Evolutionary conservation across 1,284 basidiomycete species (phyloP).

Genomic region (Rhodotorula glutinis): DNA sequence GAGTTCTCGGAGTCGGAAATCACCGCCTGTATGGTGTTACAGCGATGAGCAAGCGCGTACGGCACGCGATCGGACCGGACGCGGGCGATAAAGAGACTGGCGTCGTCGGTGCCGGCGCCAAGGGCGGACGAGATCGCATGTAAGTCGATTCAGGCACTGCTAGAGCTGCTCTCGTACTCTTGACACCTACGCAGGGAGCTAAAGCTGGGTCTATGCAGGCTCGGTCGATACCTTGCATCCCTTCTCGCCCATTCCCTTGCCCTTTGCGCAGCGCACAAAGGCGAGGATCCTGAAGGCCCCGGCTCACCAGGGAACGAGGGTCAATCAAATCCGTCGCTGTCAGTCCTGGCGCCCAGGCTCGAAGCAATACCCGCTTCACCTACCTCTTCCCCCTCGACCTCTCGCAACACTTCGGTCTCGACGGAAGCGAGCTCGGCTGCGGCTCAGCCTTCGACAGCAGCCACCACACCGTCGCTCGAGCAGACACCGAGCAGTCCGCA

Average conservation of each 20-base stretch:
- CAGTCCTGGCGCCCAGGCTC: not conserved
- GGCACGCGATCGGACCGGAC: conserved; percentile 40
- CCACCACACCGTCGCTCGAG: conserved; percentile 12
- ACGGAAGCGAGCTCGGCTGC: conserved; percentile 18
- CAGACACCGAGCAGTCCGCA: not conserved
- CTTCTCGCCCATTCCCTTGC: conserved; percentile 45
- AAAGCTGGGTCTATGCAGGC: conserved; percentile 20
- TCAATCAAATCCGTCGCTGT: too few relatives aligned
- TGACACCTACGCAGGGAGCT: too few relatives aligned
- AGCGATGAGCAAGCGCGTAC: conserved; percentile 26
- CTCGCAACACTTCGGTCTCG: conserved; percentile 32
- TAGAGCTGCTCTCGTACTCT: too few relatives aligned
- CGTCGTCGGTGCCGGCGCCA: conserved; percentile 25
- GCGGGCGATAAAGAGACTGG: conserved; percentile 40
- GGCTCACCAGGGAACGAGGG: too few relatives aligned
- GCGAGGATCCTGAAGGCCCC: not conserved
- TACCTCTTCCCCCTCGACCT: conserved; percentile 20
- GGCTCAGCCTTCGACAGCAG: conserved; percentile 8
- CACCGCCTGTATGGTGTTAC: conserved; percentile 26
- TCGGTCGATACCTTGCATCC: conserved; percentile 44
- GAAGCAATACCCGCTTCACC: conserved; percentile 37
- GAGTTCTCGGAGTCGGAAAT: conserved; percentile 36
- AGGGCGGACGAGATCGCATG: conserved; percentile 35
- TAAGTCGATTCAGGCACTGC: too few relatives aligned
- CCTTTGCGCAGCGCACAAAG: conserved; percentile 34